Base-by-base conservation (phyloP, 2,329 filamentous ascomycete genomes). In the Aspergillus floridensis region DNA sequence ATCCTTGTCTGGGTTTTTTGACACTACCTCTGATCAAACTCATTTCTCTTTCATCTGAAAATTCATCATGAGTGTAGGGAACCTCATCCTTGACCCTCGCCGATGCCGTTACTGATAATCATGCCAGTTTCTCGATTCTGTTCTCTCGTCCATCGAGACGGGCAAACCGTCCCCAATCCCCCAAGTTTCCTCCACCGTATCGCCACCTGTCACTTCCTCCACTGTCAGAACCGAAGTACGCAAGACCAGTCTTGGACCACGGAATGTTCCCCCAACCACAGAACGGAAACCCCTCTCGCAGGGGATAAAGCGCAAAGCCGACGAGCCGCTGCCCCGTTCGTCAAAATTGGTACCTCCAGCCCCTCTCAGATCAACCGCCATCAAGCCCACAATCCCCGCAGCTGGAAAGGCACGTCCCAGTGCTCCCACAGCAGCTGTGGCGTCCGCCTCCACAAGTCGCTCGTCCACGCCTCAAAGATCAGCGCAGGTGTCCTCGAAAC, bases 111-210 rank as follows among this genome's bases (percentile, higher is more conserved):
- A 57, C 71, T 74, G 52, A 75, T 59, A 48, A 53, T 48, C 16
- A 38, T 47, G 12, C 26, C 60, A 81, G 79, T 81, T 82, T 63
- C 76, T 83, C 59, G 80, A 80, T 66, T 82, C 80, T 22, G 76
- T 82, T 44, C 76, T 83, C 61, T 77, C 79, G 59, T 82, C 80
- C 44, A 79, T 82, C 60, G 78, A 79, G 67, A 78, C 74, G 61
- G 77, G 76, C 21, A 74, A 72, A 48, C 71, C 73, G 44, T 59
- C 72, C 29, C 67, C 65, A 38, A 60, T 69, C 24, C 67, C 72
- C n/a, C 65, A 67, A 16, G 56, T 61, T 26, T 63, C 65, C 35
- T 38, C 63, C 11, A 60, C 66, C 12, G 66, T 69, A n/a, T 65
- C 68, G 31, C 55, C 69, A 24, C 65, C 68, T 14, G 58, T 61